Conservation (phyloP, 108 stramenopile species). For the Cylindrotheca closterium region DNA sequence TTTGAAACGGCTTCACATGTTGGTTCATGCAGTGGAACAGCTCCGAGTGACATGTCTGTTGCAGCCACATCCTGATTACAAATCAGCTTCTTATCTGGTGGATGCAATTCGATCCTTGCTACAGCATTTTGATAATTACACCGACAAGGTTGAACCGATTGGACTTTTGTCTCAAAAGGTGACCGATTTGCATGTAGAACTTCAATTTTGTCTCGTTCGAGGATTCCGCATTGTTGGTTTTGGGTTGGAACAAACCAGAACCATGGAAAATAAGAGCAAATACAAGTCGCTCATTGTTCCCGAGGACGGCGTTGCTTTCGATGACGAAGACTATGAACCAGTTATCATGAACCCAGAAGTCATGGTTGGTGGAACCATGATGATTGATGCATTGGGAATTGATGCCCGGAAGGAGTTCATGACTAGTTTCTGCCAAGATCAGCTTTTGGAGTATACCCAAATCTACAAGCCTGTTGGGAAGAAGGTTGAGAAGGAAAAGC, state of each 20-base stretch:
- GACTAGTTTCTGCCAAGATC: slow-evolving; percentile 75
- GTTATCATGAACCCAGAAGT: slow-evolving; percentile 51
- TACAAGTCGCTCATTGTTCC: slow-evolving; percentile 14
- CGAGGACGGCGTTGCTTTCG: slow-evolving; percentile 28
- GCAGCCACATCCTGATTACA: slow-evolving; percentile 73
- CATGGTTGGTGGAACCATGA: slow-evolving; percentile 86
- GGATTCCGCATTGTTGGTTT: slow-evolving; percentile 68
- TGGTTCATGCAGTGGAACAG: slow-evolving; percentile 93
- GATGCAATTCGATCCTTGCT: slow-evolving; percentile 90
- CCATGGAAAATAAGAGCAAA: slow-evolving; percentile 39
- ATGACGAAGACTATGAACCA: slow-evolving; percentile 24
- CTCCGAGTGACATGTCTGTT: slow-evolving; percentile 66
- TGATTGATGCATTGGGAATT: slow-evolving; percentile 94
- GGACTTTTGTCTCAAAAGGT: slow-evolving; percentile 61
- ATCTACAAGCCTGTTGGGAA: slow-evolving; percentile 59
- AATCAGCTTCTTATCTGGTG: slow-evolving; percentile 87
- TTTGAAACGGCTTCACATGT: slow-evolving; percentile 97
- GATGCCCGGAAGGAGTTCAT: slow-evolving; percentile 75
- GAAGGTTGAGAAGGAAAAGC: slow-evolving; percentile 22
- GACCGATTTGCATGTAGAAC: slow-evolving; percentile 47
- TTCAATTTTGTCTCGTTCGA: slow-evolving; percentile 56
- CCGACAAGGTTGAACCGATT: slow-evolving; percentile 62
- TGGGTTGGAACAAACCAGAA: slow-evolving; percentile 37
- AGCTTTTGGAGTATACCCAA: slow-evolving; percentile 78
- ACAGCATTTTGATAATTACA: slow-evolving; percentile 81